A percentile compares a stretch with the other conserved stretches of the same genome.
Evolutionary conservation across 2,329 filamentous ascomycete species (phyloP).

Genomic region (Penicillium sp.): DNA sequence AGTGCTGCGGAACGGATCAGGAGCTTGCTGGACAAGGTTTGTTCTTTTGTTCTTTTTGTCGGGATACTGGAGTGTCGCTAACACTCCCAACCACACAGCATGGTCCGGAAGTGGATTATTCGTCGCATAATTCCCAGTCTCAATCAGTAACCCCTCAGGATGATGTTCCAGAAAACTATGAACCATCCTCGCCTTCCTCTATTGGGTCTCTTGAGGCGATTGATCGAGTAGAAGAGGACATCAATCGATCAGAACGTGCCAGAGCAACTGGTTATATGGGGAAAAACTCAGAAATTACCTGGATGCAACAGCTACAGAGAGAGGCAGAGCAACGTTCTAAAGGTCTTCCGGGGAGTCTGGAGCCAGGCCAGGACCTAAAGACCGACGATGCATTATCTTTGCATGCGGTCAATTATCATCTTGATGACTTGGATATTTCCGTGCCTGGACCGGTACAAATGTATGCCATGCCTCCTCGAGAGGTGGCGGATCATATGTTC

Average conservation of each 20-base stretch:
- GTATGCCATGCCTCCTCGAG: constrained; percentile 44
- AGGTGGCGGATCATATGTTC: constrained; percentile 44
- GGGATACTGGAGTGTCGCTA: background rate
- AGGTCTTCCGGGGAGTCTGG: constrained; percentile 30
- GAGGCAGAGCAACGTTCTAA: constrained; percentile 38
- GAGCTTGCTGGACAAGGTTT: constrained; percentile 40
- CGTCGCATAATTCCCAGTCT: constrained; percentile 27
- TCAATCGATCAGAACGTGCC: constrained; percentile 39
- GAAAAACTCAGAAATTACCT: constrained; percentile 49
- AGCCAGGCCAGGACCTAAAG: constrained; percentile 26
- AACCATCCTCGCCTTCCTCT: constrained; percentile 32
- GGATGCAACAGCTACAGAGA: constrained; percentile 45
- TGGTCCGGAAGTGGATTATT: constrained; percentile 24
- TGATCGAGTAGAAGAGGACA: constrained; percentile 48
- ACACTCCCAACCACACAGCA: constrained; percentile 21
- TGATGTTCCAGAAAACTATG: constrained; percentile 29
- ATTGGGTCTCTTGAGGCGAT: constrained; percentile 48
- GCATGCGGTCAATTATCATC: constrained; percentile 42
- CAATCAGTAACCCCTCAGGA: constrained; percentile 34
- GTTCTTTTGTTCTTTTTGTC: background rate
- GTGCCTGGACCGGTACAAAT: constrained; percentile 43
- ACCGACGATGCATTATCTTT: constrained; percentile 35
- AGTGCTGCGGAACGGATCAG: constrained; percentile 38
- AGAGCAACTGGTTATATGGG: constrained; percentile 47
- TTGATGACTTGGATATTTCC: constrained; percentile 47